phyloP scores from a whole-genome alignment of 1,284 basidiomycete species.

The Cutaneotrichosporon dermatis region DNA sequence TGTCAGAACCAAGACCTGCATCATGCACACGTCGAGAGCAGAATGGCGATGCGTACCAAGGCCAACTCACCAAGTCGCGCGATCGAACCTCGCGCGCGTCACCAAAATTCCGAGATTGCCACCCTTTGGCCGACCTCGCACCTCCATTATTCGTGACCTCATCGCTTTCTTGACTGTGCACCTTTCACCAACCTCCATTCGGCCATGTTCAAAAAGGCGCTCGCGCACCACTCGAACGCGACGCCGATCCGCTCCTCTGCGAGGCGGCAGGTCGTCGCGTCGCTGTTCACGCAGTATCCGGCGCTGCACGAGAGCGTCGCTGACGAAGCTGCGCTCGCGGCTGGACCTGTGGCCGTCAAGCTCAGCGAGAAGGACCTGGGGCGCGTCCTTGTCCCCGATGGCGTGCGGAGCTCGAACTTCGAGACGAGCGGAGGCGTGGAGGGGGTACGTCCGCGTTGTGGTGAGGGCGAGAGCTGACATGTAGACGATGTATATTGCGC shows the following conservation, averaged over 20 bases:
- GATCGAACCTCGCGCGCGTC: not conserved
- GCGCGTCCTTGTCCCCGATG: conserved; percentile 41
- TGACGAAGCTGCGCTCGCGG: not conserved
- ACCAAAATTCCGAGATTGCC: not conserved
- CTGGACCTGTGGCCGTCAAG: conserved; percentile 4
- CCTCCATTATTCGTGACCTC: not conserved
- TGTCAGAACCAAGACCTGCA: too few relatives aligned
- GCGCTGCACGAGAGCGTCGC: conserved; percentile 10
- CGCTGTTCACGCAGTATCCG: conserved; percentile 38
- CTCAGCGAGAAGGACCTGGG: conserved; percentile 38
- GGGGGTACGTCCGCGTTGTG: conserved; percentile 31
- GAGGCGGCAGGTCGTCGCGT: conserved; percentile 37
- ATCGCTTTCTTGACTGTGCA: not conserved
- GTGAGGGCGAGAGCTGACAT: not conserved
- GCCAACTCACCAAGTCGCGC: not conserved
- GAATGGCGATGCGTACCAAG: too few relatives aligned
- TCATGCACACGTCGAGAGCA: too few relatives aligned
- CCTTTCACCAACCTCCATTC: not conserved
- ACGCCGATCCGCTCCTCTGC: conserved; percentile 47
- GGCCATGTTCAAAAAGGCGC: conserved; percentile 48
- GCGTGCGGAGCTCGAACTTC: conserved; percentile 34
- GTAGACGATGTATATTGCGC: conserved; percentile 55
- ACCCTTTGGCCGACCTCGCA: not conserved
- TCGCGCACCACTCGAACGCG: conserved; percentile 45
- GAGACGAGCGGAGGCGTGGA: conserved; percentile 43